Evolutionary conservation across 169 alveolate species (phyloP), one percentile per base, ranked within the genome.

Genomic region (Babesia divergens): DNA sequence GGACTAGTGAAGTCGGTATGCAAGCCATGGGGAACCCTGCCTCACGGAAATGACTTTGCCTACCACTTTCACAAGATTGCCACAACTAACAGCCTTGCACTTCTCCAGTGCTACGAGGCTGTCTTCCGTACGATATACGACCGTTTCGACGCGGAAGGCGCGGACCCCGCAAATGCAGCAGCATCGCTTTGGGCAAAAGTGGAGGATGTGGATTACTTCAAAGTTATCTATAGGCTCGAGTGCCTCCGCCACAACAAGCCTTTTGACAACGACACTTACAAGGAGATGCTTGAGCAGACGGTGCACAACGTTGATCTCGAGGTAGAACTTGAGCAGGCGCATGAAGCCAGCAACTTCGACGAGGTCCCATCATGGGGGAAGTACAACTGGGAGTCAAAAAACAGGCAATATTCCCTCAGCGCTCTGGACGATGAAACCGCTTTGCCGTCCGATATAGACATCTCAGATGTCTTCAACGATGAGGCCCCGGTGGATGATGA

Each of bases 1-100:
- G 88, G 70, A 9, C 56, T 80, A 26, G 65, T 80, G 32, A 42
- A 60, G 46, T 43, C 88, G 22, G 84, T 80, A 35, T 80, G 88
- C 29, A 60, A 58, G 42, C 88, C 88, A 20, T 80, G 88, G 88
- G 88, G 88, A 1, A 65, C 75, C 24, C 76, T 67, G 7, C 88
- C 83, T 28, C 49, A 70, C 32, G 84, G 88, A 13, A 80, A 59
- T 29, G 88, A 80, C 51, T 80, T 59, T 40, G 77, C 68, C 1
- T 80, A 52, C 46, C 88, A 80, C 34, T 80, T 80, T 43, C 44
- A 80, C 50, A 24, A 68, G 29, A 80, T 80, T 16, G 70, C 81
- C 8, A 69, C 64, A 9, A 60, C 83, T 0, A 62, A 26, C 44
- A 40, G 50, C 44, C 11, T 68, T 6, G 26, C 16, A 22, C 43